Evolutionary conservation across 352 stramenopile genomes (phyloP), one percentile per base, ranked within the genome.

Genomic region (Globisporangium nunn): DNA sequence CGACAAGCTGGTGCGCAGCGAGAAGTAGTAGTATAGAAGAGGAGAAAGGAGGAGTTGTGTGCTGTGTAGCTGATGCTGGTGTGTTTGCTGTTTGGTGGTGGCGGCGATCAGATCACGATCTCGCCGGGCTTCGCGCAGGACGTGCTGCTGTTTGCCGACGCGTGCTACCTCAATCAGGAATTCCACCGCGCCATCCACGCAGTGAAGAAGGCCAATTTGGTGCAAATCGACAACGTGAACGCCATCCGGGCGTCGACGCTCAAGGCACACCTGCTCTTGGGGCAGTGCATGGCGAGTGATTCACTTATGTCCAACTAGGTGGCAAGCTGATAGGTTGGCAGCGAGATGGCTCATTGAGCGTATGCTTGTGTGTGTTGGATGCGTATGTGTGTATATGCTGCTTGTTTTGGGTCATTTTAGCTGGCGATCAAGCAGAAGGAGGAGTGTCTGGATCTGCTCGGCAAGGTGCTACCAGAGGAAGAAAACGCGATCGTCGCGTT

Each of bases 381-480:
- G 23, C 23, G 23, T 23, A 23, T 23, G 23, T 23, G 23, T 23
- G 23, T 23, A 23, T 23, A 1, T 23, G 23, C 23, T 23, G 23
- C 23, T 23, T 23, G 23, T 50, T 23, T 37, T 4, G 47, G 23
- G n/a, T 46, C 23, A 18, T 33, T 63, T 14, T 51, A 85, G 73
- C 49, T 92, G 46, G 73, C 75, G 23, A 87, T 91, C 44, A 89
- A 94, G 46, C 80, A 94, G 51, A 89, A 85, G 46, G 82, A 95
- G 45, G 82, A 93, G 50, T 93, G 84, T 65, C 58, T 93, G 18
- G 81, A 91, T 17, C 6, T 93, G 4, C 47, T 95, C 3, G 64
- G 63, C 11, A 70, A 68, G 10, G 68, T 91, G 10, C 51, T 95
- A 28, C 78, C 81, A 8, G 78, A 88, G 10, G 62, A 71, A 31